These are phyloP conservation scores for Hypoxylon crocopeplum DNA, from an alignment of 495 filamentous ascomycete genomes.

Conservation along the genomic window DNA sequence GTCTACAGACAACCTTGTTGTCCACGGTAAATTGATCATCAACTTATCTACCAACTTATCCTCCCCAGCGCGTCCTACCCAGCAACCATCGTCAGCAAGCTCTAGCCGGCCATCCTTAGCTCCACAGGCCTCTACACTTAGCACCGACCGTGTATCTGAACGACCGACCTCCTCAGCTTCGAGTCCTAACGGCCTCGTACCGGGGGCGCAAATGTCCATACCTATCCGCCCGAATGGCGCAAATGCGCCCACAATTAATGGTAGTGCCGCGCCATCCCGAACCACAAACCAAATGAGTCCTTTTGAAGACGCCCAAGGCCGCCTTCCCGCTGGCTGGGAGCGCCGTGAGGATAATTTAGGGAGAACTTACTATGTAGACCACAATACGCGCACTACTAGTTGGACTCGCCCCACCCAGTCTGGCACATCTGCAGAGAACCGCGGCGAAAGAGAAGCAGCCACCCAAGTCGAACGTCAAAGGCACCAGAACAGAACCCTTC, in stretches of 20 bases:
- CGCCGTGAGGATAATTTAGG: conserved; percentile 94
- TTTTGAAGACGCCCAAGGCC: conserved; percentile 93
- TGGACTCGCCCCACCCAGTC: conserved; percentile 88
- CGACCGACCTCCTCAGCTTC: conserved; percentile 56
- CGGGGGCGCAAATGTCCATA: conserved; percentile 40
- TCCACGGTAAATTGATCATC: conserved; percentile 96
- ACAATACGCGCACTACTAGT: conserved; percentile 95
- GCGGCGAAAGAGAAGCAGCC: conserved; percentile 80
- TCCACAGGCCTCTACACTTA: conserved; percentile 47
- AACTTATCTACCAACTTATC: conserved; percentile 89
- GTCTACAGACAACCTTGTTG: conserved; percentile 96
- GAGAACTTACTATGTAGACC: conserved; percentile 98
- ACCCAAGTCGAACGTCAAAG: conserved; percentile 90
- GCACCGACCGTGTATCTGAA: conserved; percentile 41
- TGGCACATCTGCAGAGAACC: conserved; percentile 79
- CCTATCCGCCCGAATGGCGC: conserved; percentile 49
- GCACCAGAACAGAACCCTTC: conserved; percentile 94
- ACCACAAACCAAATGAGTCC: conserved; percentile 74
- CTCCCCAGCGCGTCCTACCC: conserved; percentile 42
- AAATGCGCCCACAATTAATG: conserved; percentile 48
- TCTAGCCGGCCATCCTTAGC: conserved; percentile 51
- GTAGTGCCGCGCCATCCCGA: conserved; percentile 41
- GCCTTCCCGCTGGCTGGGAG: conserved; percentile 94
- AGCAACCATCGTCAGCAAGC: conserved; percentile 41
- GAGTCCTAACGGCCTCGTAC: conserved; percentile 46